Base-by-base conservation (phyloP, 768 basidiomycete genomes). In the Tulasnella sp. region DNA sequence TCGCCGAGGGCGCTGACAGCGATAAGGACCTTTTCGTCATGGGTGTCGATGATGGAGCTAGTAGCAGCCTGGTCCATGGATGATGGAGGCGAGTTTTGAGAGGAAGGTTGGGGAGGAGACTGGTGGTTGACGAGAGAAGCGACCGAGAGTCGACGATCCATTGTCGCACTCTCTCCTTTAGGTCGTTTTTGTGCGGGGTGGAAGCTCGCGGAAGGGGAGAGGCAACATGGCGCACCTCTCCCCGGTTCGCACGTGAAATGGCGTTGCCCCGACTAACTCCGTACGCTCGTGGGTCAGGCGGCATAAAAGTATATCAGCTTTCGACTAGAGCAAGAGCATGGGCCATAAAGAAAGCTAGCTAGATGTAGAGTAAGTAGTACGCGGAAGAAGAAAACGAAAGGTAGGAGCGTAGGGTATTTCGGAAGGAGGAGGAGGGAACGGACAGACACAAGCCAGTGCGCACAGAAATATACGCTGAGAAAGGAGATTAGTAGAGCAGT, bases 1-100 rank as follows among this genome's bases (percentile, higher is more conserved):
- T 92, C 91, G 36, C 87, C 92, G 19, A 94, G 85, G 0, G 92
- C 93, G 45, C 87, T 83, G 15, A 92, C 89, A 29, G 93, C 93
- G 81, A 93, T 94, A 72, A 89, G 87, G 0, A 93, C 91, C 79
- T 88, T 90, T 82, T 93, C 92, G 79, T 93, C 92, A 38, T 76
- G 38, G 25, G 58, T 52, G 75, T 76, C 75, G 39, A 76, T 76
- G 40, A 69, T 68, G 19, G 49, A 31, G 52, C 73, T 74, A n/a
- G 40, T 72, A 17, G 71, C 31, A 17, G 40, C 40, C 71, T 45
- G 58, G 58, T 25, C 58, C 58, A 64, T 64, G 31, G 69, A 38
- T 14, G 69, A 36, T 15, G 37, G 69, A 42, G 69, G 69, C 37
- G 69, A 38, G 58, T 34, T 25, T 70, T 12, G 69, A 70, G 69